Conservation (phyloP, 208 protist genomes). For the Acanthamoeba sp. region DNA sequence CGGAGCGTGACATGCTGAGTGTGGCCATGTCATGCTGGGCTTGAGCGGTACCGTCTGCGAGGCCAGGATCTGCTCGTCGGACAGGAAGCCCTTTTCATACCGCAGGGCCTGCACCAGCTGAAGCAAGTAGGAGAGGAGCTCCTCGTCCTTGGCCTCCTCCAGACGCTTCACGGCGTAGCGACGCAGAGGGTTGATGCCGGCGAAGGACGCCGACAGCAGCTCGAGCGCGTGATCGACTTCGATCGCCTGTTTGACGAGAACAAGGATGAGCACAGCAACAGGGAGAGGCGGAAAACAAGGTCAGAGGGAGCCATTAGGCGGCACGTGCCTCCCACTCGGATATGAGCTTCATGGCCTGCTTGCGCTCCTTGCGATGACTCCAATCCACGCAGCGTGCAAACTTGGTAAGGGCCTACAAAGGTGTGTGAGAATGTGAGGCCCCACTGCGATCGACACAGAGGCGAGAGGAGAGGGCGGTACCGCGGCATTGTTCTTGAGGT, state of each 20-base stretch:
- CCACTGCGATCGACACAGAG: no score
- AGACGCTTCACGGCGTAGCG: slow-evolving; percentile 83
- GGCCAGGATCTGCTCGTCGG: slow-evolving; percentile 73
- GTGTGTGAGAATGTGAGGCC: not conserved
- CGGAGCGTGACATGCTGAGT: not conserved
- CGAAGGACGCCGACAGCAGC: slow-evolving; percentile 78
- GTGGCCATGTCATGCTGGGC: not conserved
- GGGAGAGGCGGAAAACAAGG: slow-evolving; percentile 6
- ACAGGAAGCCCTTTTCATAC: slow-evolving; percentile 52
- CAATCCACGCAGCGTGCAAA: slow-evolving; percentile 96
- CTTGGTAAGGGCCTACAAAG: slow-evolving; percentile 90
- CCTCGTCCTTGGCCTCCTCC: slow-evolving; percentile 77
- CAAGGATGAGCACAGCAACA: no score
- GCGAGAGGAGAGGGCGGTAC: not conserved
- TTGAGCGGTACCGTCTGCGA: slow-evolving; percentile 53
- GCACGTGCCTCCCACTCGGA: slow-evolving; percentile 80
- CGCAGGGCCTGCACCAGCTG: slow-evolving; percentile 83
- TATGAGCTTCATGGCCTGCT: slow-evolving; percentile 89
- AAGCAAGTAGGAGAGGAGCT: slow-evolving; percentile 84
- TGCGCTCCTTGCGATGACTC: slow-evolving; percentile 88
- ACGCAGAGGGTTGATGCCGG: slow-evolving; percentile 78
- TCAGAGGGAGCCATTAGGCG: not conserved
- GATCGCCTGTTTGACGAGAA: slow-evolving; percentile 50
- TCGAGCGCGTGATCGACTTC: slow-evolving; percentile 82
- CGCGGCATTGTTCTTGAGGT: slow-evolving; percentile 85